Evolutionary conservation across 192 early-diverging fungal genomes (phyloP).

Genomic region (Podila clonocystis): DNA sequence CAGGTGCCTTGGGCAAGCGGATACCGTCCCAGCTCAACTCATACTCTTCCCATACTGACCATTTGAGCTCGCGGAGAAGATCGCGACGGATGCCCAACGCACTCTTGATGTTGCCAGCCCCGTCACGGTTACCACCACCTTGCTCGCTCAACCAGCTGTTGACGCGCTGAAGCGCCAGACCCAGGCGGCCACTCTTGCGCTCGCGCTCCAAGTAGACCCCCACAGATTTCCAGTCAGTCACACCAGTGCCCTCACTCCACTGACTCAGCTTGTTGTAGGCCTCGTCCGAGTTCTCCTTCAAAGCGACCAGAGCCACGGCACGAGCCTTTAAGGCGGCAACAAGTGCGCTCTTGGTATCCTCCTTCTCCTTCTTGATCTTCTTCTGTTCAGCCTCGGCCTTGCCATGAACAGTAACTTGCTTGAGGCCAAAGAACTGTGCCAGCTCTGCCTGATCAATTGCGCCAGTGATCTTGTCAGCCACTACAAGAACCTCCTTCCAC

Average conservation of each 20-base stretch:
- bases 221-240: conserved; percentile 65
- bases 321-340: conserved; percentile 72
- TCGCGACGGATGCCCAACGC: conserved; percentile 62
- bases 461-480: conserved; percentile 66
- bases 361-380: conserved; percentile 75
- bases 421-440: conserved; percentile 71
- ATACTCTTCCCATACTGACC: conserved; percentile 76
- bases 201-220: conserved; percentile 67
- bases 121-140: conserved; percentile 56
- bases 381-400: conserved; percentile 63
- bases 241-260: conserved; percentile 69
- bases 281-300: conserved; percentile 58
- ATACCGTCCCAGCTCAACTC: conserved; percentile 68
- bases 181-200: conserved; percentile 63
- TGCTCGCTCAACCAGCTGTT: conserved; percentile 76
- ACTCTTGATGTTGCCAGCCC: conserved; percentile 63
- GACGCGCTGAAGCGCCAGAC: conserved; percentile 76
- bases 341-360: conserved; percentile 74
- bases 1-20: conserved; percentile 49
- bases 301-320: conserved; percentile 60
- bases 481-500: conserved; percentile 59
- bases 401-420: conserved; percentile 52
- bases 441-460: conserved; percentile 71
- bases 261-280: conserved; percentile 64
- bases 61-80: conserved; percentile 71